Evolutionary conservation across 257 asterid species (phyloP), one percentile per base, ranked within the genome.

Genomic region (Plantago ovata): DNA sequence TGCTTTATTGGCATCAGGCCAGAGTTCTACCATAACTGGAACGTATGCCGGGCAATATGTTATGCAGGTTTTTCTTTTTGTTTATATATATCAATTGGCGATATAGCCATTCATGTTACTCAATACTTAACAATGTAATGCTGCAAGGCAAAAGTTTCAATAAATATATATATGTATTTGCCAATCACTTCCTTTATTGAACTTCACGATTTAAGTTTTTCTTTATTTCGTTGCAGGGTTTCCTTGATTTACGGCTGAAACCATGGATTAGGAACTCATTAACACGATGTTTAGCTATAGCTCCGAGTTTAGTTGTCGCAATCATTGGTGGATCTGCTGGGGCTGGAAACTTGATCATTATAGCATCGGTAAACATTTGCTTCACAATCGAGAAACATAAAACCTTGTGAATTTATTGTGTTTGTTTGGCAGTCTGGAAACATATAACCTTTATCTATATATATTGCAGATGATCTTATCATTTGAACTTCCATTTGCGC

Each of bases 41-140:
- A 93, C 98, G 4, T 86, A 93, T 42, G 98, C 97, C 6, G 98
- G 98, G 33, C 97, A 93, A 69, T 93, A 88, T 49, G 97, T 93
- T 57, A 93, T 89, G 98, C 98, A 93, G 95, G 98, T 81, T 28
- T 24, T 18, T 69, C 50, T 16, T 53, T 46, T 13, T 1, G 36
- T 28, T 28, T 8, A 28, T 8, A 28, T 28, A 6, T 28, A 3
- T 28, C n/a, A n/a, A n/a, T 28, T 28, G 7, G 36, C 36, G 4
- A 1, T 28, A 8, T 6, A 28, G 36, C 36, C 2, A 3, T 28
- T 28, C 36, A 28, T 28, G 36, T 28, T 28, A 28, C 36, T 28
- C 3, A 28, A 1, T 28, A 28, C 36, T 45, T 13, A 11, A n/a
- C n/a, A n/a, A n/a, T n/a, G n/a, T n/a, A n/a, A n/a, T n/a, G n/a